Evolutionary conservation across 768 basidiomycete genomes (phyloP).

Genomic region (Lentinus brumalis): DNA sequence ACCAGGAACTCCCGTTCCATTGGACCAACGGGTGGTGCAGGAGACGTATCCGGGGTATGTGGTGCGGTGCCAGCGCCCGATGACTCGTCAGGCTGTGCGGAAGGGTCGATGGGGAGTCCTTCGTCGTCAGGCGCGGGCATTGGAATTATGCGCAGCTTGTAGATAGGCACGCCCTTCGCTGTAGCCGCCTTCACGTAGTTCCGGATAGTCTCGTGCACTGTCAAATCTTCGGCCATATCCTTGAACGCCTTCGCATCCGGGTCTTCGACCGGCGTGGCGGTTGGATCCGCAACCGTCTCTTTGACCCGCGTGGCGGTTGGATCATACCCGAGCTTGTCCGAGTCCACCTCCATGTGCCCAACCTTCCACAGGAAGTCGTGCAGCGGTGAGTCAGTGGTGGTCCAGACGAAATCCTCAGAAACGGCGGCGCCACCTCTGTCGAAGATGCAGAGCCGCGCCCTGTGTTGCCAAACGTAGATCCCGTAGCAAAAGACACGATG

Average conservation of each 20-base stretch:
- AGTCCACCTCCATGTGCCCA: neutral
- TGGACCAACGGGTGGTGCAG: too few species aligned
- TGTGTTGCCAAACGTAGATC: neutral
- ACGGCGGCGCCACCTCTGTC: constrained; percentile 8
- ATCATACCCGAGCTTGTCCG: neutral
- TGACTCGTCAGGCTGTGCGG: too few species aligned
- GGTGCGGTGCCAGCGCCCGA: neutral
- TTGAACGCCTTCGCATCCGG: neutral
- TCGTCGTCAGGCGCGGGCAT: neutral
- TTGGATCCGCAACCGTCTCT: neutral
- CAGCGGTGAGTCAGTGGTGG: neutral
- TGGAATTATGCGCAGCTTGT: neutral
- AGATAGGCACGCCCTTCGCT: neutral
- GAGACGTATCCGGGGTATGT: neutral
- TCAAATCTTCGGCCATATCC: neutral
- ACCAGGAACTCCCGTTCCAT: constrained; percentile 5
- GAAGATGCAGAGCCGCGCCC: constrained; percentile 1
- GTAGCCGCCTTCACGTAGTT: neutral
- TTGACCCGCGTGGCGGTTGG: constrained; percentile 2
- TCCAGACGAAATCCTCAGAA: constrained; percentile 3
- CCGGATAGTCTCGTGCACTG: neutral
- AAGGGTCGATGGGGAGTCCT: neutral
- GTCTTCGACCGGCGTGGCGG: neutral
- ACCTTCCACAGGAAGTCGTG: neutral
- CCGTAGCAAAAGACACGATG: constrained; percentile 2